Base-by-base conservation (phyloP, 2,329 filamentous ascomycete genomes). In the Cercospora beticola region DNA sequence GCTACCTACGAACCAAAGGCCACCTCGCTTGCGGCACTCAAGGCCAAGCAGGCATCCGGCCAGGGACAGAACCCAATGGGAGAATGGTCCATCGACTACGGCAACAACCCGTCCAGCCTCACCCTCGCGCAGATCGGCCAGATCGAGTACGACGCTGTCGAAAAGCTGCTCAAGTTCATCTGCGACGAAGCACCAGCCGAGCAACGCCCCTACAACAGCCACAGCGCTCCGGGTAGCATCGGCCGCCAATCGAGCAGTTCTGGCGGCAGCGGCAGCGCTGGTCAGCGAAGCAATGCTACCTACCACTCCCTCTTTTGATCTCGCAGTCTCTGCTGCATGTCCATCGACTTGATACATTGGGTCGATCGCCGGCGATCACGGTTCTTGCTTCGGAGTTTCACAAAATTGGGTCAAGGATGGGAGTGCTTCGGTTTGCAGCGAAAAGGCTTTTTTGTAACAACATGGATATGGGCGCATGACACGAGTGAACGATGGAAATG, bases 71-170 rank as follows among this genome's bases (percentile, higher is more conserved):
- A 70, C 14, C 72, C 74, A 2, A 77, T 78, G 68, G 76, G 76
- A 65, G 72, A 74, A 30, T 60, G 77, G 63, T 57, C 62, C 16
- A 66, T 76, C 68, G 63, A 75, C 58, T 78, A 78, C 67, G 67
- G 70, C 54, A 43, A 58, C 28, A 66, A 72, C 18, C 43, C 61
- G 3, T 65, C 65, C 9, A 62, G 58, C 9, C 68, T 73, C 36
- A 72, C 70, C 6, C 64, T 79, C 1, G 72, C 70, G 12, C 62
- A 76, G 23, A 73, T 72, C 16, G 76, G 73, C 3, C 63, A 72
- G 60, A 66, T 68, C 23, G 77, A 79, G 70, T 74, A 74, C 65
- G 65, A 70, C 21, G 64, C 65, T 10, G 71, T 76, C 58, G 71
- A 74, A 68, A 18, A 56, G 58, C 61, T 75, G n/a, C 65, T 76